A percentile compares a stretch with the other conserved stretches of the same genome.
Evolutionary conservation across 495 filamentous ascomycete species (phyloP).

Genomic region (Tuber calosporum): DNA sequence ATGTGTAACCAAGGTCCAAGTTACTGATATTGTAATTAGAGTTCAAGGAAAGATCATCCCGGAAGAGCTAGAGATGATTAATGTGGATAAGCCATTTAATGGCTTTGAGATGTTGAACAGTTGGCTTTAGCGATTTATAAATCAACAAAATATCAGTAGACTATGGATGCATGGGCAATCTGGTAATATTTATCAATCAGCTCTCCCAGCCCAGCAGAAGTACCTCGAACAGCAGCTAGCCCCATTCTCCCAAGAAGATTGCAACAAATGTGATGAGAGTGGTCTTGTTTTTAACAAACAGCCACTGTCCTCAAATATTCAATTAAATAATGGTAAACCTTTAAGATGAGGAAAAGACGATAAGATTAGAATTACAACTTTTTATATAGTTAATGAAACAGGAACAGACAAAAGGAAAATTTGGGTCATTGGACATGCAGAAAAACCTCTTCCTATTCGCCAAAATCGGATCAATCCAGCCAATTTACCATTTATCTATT

Average conservation of each 20-base stretch:
- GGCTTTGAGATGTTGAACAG: constrained; percentile 9
- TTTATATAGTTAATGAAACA: constrained; percentile 37
- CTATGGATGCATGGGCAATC: constrained; percentile 12
- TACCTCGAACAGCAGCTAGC: constrained; percentile 10
- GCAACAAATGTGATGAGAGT: constrained; percentile 6
- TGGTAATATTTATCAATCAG: too few species aligned
- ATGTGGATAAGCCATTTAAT: not conserved
- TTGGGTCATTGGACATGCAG: not conserved
- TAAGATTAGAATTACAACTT: constrained; percentile 39
- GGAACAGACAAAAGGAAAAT: constrained; percentile 8
- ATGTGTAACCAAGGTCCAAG: too few species aligned
- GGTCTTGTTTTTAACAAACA: too few species aligned
- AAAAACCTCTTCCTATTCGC: not conserved
- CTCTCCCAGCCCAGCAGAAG: constrained; percentile 4
- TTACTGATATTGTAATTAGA: too few species aligned
- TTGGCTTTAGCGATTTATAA: constrained; percentile 34
- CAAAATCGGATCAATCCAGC: not conserved
- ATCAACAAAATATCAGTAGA: constrained; percentile 13
- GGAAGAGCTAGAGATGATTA: not conserved
- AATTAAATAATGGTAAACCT: not conserved
- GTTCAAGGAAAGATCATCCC: too few species aligned
- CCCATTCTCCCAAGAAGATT: constrained; percentile 32
- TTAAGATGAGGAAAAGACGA: constrained; percentile 13
- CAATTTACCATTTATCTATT: constrained; percentile 11
- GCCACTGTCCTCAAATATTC: not conserved